phyloP scores from a whole-genome alignment of 768 basidiomycete genomes.

The Mycena galopus region DNA sequence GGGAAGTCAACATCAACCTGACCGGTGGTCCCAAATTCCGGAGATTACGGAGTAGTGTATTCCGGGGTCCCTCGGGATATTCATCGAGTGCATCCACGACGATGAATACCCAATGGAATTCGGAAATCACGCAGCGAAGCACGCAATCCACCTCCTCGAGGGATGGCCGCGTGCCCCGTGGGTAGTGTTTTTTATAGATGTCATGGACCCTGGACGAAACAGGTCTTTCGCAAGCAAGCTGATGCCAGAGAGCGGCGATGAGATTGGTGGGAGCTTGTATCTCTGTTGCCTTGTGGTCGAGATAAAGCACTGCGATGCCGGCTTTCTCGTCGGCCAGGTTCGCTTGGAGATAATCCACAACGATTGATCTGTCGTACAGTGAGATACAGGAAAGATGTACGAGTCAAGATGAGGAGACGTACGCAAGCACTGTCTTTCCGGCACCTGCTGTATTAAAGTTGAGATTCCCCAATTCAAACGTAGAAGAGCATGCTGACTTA shows the following conservation, averaged over 20 bases:
- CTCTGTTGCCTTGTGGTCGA: neutral
- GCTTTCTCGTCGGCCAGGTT: too few species aligned
- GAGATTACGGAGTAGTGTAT: neutral
- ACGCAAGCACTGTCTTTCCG: too few species aligned
- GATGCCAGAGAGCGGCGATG: constrained; percentile 1
- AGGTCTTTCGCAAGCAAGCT: neutral
- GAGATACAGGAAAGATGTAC: too few species aligned
- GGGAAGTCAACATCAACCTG: neutral
- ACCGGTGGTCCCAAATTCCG: neutral
- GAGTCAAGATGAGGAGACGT: too few species aligned
- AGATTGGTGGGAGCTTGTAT: neutral
- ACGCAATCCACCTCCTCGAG: constrained; percentile 1
- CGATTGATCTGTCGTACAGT: too few species aligned
- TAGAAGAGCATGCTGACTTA: neutral
- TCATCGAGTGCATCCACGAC: neutral
- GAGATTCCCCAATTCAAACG: too few species aligned
- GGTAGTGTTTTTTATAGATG: too few species aligned
- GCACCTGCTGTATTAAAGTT: too few species aligned
- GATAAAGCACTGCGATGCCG: too few species aligned
- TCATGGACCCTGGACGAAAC: neutral
- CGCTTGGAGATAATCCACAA: too few species aligned
- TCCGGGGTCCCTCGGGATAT: neutral
- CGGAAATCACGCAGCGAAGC: neutral
- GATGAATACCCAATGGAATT: constrained; percentile 1
- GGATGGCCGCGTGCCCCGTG: neutral